Percentiles rank a stretch among this genome's conserved stretches.
Conservation (phyloP, 2,329 filamentous ascomycete species). For the Aurifilum marmelostoma region DNA sequence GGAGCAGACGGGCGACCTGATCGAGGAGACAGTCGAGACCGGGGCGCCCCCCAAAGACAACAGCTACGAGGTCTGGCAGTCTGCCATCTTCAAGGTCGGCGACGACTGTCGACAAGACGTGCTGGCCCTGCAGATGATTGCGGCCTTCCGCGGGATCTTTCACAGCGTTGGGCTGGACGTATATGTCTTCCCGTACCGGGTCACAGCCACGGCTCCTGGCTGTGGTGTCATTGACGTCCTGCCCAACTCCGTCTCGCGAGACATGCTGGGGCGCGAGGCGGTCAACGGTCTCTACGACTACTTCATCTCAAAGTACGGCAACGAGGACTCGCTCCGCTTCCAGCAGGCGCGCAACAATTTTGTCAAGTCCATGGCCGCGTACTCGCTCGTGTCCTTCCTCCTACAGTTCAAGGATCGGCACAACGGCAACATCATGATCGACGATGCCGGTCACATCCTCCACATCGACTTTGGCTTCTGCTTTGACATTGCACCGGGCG, state of each 20-base stretch:
- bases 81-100: constrained; percentile 98
- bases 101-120: constrained; percentile 98
- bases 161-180: constrained; percentile 93
- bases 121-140: constrained; percentile 95
- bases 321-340: constrained; percentile 92
- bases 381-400: constrained; percentile 94
- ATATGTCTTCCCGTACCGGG: constrained; percentile 94
- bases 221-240: constrained; percentile 98
- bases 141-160: constrained; percentile 96
- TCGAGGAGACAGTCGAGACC: constrained; percentile 51
- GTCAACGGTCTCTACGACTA: constrained; percentile 99
- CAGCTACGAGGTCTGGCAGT: constrained; percentile 96
- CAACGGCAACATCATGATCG: constrained; percentile 99
- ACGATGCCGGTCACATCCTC: constrained; percentile 94
- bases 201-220: constrained; percentile 94
- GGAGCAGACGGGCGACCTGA: constrained; percentile 56
- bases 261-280: constrained; percentile 97
- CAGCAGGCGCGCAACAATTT: constrained; percentile 96
- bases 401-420: constrained; percentile 99
- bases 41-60: constrained; percentile 45
- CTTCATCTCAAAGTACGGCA: constrained; percentile 95
- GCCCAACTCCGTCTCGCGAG: constrained; percentile 95
- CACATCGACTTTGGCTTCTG: constrained; percentile 99
- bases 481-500: constrained; percentile 97
- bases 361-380: constrained; percentile 98